phyloP scores from a whole-genome alignment of 495 filamentous ascomycete species.

The Collariella sp. region DNA sequence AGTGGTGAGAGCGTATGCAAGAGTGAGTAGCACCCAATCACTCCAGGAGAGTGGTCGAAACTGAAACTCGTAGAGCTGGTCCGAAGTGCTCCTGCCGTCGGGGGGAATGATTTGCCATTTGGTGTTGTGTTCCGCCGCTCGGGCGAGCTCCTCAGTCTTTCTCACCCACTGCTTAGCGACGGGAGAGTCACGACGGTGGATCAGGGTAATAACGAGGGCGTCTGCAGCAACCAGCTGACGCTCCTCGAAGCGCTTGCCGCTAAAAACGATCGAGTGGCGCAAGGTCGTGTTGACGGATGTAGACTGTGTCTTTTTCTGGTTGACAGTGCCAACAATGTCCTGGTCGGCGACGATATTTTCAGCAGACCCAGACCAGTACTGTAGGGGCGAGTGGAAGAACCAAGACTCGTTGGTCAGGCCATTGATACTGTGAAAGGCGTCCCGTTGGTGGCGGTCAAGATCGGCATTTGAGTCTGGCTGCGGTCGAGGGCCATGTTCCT shows the following conservation, averaged over 20 bases:
- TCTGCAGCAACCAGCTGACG: constrained; percentile 55
- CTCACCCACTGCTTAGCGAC: constrained; percentile 52
- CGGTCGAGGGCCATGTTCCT: constrained; percentile 6
- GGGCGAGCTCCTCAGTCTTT: constrained; percentile 41
- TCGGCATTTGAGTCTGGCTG: constrained; percentile 15
- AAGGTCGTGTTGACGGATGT: constrained; percentile 60
- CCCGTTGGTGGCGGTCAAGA: constrained; percentile 36
- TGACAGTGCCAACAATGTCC: constrained; percentile 57
- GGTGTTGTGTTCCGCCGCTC: constrained; percentile 11
- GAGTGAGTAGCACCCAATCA: constrained; percentile 49
- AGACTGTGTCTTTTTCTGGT: constrained; percentile 41
- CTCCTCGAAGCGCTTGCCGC: constrained; percentile 59
- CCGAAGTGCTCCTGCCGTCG: constrained; percentile 41
- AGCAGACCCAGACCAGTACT: constrained; percentile 62
- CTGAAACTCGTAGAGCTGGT: constrained; percentile 61
- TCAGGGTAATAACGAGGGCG: constrained; percentile 63
- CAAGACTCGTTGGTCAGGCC: constrained; percentile 45
- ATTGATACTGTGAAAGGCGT: constrained; percentile 43
- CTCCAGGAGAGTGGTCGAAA: constrained; percentile 55
- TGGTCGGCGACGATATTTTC: constrained; percentile 45
- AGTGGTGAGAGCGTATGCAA: constrained; percentile 51
- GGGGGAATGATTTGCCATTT: constrained; percentile 55
- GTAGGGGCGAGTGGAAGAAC: constrained; percentile 65
- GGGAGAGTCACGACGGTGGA: constrained; percentile 51
- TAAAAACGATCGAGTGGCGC: constrained; percentile 65